Conservation (phyloP, 768 basidiomycete species). For the Thelephora aurantiotincta region DNA sequence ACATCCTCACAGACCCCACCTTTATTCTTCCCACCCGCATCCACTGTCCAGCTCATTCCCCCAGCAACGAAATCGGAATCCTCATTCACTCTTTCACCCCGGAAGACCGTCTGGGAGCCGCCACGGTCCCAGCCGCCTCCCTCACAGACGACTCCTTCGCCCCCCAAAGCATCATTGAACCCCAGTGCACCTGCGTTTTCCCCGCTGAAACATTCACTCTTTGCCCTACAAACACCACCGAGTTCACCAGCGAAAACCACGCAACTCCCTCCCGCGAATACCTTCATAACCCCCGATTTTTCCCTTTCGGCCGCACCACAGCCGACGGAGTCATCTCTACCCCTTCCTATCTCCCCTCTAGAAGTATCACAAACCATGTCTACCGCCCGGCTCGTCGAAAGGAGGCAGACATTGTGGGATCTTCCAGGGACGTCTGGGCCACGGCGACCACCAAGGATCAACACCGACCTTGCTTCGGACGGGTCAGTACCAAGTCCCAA, state of each 20-base stretch:
- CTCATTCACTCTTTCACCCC: background rate
- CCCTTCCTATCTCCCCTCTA: background rate
- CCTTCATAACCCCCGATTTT: slow-evolving; percentile 1
- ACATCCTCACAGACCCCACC: slow-evolving; percentile 2
- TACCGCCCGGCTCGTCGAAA: slow-evolving; percentile 9
- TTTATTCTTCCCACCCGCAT: background rate
- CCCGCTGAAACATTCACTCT: slow-evolving; percentile 1
- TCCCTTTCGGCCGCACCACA: background rate
- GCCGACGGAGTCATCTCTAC: background rate
- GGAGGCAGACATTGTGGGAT: slow-evolving; percentile 14
- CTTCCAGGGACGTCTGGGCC: slow-evolving; percentile 10
- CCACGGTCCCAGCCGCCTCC: background rate
- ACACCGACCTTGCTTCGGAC: background rate
- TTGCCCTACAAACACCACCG: background rate
- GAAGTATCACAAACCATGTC: background rate
- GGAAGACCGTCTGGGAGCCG: background rate
- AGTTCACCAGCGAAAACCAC: slow-evolving; percentile 9
- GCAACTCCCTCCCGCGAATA: slow-evolving; percentile 1
- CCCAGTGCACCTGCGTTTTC: slow-evolving; percentile 6
- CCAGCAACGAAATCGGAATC: background rate
- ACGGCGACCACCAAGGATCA: slow-evolving; percentile 1
- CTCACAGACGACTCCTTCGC: too few species aligned
- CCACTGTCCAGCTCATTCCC: background rate
- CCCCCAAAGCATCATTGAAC: slow-evolving; percentile 3
- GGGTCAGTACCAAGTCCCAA: background rate